phyloP scores from a whole-genome alignment of 805 yeast species.

The Aciculoconidium aculeatum region DNA sequence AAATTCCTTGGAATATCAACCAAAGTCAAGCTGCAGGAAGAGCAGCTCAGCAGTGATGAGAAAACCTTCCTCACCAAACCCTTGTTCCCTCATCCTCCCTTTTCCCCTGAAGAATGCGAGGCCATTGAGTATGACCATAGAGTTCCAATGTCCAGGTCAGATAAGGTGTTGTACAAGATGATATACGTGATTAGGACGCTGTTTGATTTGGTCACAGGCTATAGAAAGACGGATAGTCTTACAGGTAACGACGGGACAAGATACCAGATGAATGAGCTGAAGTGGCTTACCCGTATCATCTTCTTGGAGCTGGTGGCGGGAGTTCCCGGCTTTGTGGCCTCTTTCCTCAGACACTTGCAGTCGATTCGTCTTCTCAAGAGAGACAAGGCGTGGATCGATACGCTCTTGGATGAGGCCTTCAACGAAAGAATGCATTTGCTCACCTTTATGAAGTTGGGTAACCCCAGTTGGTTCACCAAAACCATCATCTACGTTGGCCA shows the following conservation, averaged over 20 bases:
- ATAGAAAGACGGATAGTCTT: constrained; percentile 46
- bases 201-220: constrained; percentile 64
- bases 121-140: constrained; percentile 47
- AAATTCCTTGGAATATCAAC: constrained; percentile 25
- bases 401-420: constrained; percentile 68
- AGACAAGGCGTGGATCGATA: constrained; percentile 72
- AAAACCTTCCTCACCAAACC: constrained; percentile 34
- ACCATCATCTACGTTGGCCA: constrained; percentile 55
- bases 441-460: constrained; percentile 59
- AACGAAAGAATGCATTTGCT: constrained; percentile 74
- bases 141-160: constrained; percentile 41
- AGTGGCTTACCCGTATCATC: constrained; percentile 59
- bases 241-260: constrained; percentile 30
- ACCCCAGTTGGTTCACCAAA: constrained; percentile 56
- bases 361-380: constrained; percentile 55
- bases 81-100: constrained; percentile 31
- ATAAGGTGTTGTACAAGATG: constrained; percentile 45
- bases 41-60: constrained; percentile 24
- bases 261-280: constrained; percentile 51
- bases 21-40: constrained; percentile 16
- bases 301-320: constrained; percentile 72
- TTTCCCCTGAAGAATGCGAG: constrained; percentile 26
- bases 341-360: constrained; percentile 63
- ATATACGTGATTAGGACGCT: constrained; percentile 39
- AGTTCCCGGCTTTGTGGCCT: constrained; percentile 77